A percentile compares a stretch with the other conserved stretches of the same genome.
These are phyloP conservation scores for Lactarius indigo DNA, from an alignment of 768 basidiomycete genomes.

Conservation along the genomic window DNA sequence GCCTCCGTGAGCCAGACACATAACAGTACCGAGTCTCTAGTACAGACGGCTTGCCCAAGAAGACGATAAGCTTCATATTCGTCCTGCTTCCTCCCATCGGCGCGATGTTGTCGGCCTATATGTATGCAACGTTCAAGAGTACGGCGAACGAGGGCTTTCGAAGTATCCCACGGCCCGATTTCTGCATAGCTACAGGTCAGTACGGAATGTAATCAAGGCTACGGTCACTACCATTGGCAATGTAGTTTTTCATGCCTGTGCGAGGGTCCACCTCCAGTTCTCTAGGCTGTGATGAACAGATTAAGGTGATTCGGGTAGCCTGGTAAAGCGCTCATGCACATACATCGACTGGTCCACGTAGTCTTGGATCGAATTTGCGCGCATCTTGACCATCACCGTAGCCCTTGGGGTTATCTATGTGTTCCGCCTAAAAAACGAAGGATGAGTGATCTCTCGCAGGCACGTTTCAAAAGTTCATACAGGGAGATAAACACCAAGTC, in stretches of 20 bases:
- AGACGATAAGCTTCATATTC: constrained; percentile 78
- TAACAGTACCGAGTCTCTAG: neutral
- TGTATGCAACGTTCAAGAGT: constrained; percentile 77
- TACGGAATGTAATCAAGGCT: neutral
- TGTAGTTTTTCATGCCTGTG: constrained; percentile 86
- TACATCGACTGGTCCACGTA: constrained; percentile 82
- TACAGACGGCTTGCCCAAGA: constrained; percentile 58
- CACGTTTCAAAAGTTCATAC: constrained; percentile 37
- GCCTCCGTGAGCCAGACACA: neutral
- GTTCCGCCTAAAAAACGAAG: constrained; percentile 53
- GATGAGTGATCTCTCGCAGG: neutral
- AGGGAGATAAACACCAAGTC: constrained; percentile 82
- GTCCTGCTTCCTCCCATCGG: constrained; percentile 57
- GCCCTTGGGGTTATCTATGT: constrained; percentile 92
- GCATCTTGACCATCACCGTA: constrained; percentile 85
- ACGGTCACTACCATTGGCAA: constrained; percentile 20
- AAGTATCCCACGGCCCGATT: constrained; percentile 82
- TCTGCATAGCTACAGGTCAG: constrained; percentile 37
- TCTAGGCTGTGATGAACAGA: constrained; percentile 44
- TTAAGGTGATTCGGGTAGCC: neutral
- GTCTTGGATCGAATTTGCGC: constrained; percentile 64
- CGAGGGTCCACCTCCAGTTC: constrained; percentile 83
- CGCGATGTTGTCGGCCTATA: constrained; percentile 60
- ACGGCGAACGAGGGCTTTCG: constrained; percentile 70
- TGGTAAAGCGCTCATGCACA: constrained; percentile 10